These are phyloP conservation scores for Pleurotus pulmonarius DNA, from an alignment of 768 basidiomycete species.

Conservation along the genomic window DNA sequence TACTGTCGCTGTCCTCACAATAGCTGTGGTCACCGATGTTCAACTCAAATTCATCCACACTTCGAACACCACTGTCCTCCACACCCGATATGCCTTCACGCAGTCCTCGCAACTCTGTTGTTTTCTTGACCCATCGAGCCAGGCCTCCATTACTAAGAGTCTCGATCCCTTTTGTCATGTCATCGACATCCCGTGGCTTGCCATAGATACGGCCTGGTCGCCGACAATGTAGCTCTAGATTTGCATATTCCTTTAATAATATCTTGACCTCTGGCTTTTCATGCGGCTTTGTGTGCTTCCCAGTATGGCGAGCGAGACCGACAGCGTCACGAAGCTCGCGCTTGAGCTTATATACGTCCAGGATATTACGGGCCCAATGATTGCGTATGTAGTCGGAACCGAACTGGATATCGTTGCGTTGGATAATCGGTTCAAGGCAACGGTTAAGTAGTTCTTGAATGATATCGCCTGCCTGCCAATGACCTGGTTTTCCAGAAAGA, in stretches of 20 bases:
- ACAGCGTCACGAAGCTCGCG: conserved; percentile 19
- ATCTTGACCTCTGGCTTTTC: conserved; percentile 14
- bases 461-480: conserved; percentile 22
- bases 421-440: conserved; percentile 23
- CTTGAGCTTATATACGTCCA: conserved; percentile 25
- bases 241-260: conserved; percentile 16
- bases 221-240: conserved; percentile 15
- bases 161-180: conserved; percentile 9
- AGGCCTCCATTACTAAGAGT: too few relatives aligned
- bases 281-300: conserved; percentile 19
- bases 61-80: too few relatives aligned
- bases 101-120: too few relatives aligned
- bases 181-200: conserved; percentile 8
- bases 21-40: too few relatives aligned
- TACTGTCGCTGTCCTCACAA: too few relatives aligned
- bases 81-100: too few relatives aligned
- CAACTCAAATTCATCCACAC: too few relatives aligned
- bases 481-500: conserved; percentile 18
- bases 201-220: conserved; percentile 16
- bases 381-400: conserved; percentile 22
- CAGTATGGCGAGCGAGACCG: conserved; percentile 13
- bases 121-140: too few relatives aligned
- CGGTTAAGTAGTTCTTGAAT: conserved; percentile 30
- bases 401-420: conserved; percentile 24
- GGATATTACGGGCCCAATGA: conserved; percentile 25